These are phyloP conservation scores for Lasiosphaeria ovina DNA, from an alignment of 495 filamentous ascomycete species.

Conservation along the genomic window DNA sequence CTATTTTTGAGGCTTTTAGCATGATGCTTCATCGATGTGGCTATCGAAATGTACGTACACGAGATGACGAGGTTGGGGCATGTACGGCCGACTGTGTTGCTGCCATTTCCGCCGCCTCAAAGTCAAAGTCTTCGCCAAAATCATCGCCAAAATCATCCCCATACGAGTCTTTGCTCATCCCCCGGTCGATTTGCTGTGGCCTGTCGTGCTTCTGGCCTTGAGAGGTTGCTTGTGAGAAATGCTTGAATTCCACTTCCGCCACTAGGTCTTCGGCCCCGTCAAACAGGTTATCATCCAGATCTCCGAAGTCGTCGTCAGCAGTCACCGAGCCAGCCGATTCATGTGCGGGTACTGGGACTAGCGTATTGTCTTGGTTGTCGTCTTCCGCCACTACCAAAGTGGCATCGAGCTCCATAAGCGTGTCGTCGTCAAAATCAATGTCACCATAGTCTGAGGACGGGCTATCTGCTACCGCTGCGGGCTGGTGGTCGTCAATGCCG, in stretches of 20 bases:
- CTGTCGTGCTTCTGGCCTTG: constrained; percentile 2
- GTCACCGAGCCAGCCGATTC: constrained; percentile 5
- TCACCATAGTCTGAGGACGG: constrained; percentile 46
- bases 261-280: constrained; percentile 58
- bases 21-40: constrained; percentile 4
- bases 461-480: constrained; percentile 24
- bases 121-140: constrained; percentile 69
- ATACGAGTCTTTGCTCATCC: constrained; percentile 9
- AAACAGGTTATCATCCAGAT: constrained; percentile 62
- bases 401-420: constrained; percentile 52
- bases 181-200: constrained; percentile 1
- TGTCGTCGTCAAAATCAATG: constrained; percentile 50
- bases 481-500: neutral
- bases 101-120: constrained; percentile 59
- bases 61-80: constrained; percentile 22
- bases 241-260: constrained; percentile 45
- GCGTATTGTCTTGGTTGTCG: constrained; percentile 39
- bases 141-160: constrained; percentile 55
- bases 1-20: constrained; percentile 43
- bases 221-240: constrained; percentile 7
- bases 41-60: constrained; percentile 51
- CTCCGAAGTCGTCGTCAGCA: constrained; percentile 47
- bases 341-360: constrained; percentile 42
- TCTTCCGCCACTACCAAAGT: constrained; percentile 42
- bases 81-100: constrained; percentile 48